Evolutionary conservation across 73 alveolate genomes (phyloP), one percentile per base, ranked within the genome.

Genomic region (Tetrahymena elliotti): DNA sequence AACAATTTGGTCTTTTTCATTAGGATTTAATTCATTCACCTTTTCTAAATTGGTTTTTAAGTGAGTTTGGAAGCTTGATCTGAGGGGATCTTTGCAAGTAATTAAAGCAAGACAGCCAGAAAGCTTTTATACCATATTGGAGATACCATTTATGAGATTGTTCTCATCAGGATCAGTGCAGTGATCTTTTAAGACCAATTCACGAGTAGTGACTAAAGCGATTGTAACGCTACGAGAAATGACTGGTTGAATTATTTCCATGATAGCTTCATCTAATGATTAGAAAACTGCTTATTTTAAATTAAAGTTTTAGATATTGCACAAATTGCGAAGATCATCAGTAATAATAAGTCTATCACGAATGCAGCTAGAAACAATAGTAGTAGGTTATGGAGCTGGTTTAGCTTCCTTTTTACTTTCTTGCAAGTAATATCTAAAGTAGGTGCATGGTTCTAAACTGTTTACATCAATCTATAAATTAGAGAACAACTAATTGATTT

Each of bases 31-130:
- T 53, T 54, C 38, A 27, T 33, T 39, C 31, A 39, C 40, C 20
- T 35, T 84, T 35, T 52, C 92, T 27, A 96, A 84, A 83, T 53
- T 94, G 93, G 98, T 98, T 94, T 96, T 97, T 52, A 99, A 95
- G 96, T 96, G 96, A 93, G 98, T 97, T 41, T 97, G 94, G 54
- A 98, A 95, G 40, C 98, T 96, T 96, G 97, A 97, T 93, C 98
- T 97, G 39, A 99, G 97, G 11, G 99, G 99, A 84, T 99, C 99
- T 96, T 98, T 98, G 93, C 99, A 99, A 4, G 99, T 99, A 34
- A 99, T 99, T 38, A 97, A 97, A 20, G 99, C 99, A 53, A 99
- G 97, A 20, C 98, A 96, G 0, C 99, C 99, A 33, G 99, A 99
- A 37, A 99, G 94, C 52, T 98, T 97, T 95, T 98, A 92, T 18